phyloP scores from a whole-genome alignment of 2,329 filamentous ascomycete species.

The Grosmannia penicillata region DNA sequence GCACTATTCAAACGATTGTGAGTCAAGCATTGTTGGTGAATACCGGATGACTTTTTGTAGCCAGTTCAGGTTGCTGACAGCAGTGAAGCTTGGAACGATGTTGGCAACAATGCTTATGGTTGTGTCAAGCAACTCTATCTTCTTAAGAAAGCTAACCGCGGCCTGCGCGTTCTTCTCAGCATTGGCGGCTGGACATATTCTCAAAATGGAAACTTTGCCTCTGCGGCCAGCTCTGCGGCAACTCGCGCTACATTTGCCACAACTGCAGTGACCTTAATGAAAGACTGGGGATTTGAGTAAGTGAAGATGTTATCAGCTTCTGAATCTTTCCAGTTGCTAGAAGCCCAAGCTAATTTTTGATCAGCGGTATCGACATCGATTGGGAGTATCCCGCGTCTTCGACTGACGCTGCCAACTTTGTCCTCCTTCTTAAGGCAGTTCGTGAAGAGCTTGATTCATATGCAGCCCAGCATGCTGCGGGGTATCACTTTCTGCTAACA shows the following conservation, averaged over 20 bases:
- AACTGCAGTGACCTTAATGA: constrained; percentile 52
- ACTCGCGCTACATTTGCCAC: constrained; percentile 54
- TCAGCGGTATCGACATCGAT: constrained; percentile 22
- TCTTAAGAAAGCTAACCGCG: constrained; percentile 62
- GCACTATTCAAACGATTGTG: constrained; percentile 54
- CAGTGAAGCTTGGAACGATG: constrained; percentile 40
- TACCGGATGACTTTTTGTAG: not conserved
- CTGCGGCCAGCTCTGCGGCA: constrained; percentile 45
- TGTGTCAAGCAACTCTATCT: constrained; percentile 67
- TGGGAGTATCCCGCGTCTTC: constrained; percentile 24
- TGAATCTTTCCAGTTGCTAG: not conserved
- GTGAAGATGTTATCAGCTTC: not conserved
- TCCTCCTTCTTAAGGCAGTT: constrained; percentile 27
- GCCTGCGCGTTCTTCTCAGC: constrained; percentile 62
- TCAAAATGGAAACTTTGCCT: constrained; percentile 46
- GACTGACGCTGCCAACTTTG: constrained; percentile 26
- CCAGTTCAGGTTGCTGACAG: constrained; percentile 8
- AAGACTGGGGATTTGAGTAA: constrained; percentile 47
- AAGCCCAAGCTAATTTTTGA: not conserved
- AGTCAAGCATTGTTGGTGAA: constrained; percentile 12
- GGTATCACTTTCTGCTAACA: constrained; percentile 37
- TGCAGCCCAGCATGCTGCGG: constrained; percentile 24
- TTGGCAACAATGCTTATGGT: constrained; percentile 62
- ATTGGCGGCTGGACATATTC: constrained; percentile 84
- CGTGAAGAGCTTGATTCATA: constrained; percentile 34